Conservation (phyloP, 108 stramenopile genomes). For the Bacterosira constricta region DNA sequence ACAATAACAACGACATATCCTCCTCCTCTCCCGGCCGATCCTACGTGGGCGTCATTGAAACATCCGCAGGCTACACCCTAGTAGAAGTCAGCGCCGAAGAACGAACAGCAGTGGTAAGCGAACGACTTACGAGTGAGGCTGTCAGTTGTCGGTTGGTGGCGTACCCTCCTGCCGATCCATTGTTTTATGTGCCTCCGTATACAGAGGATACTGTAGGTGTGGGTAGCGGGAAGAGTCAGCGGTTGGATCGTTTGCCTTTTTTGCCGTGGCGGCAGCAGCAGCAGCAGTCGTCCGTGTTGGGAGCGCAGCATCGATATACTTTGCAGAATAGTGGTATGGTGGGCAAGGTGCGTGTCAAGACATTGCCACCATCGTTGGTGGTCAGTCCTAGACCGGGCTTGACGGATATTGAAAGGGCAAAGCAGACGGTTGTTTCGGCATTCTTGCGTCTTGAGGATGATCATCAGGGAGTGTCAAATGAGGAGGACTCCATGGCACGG, state of each 20-base stretch:
- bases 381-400: slow-evolving; percentile 32
- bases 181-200: slow-evolving; percentile 67
- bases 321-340: background rate
- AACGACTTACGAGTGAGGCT: slow-evolving; percentile 80
- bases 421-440: slow-evolving; percentile 51
- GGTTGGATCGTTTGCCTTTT: slow-evolving; percentile 43
- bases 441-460: slow-evolving; percentile 43
- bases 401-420: slow-evolving; percentile 55
- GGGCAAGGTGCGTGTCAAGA: slow-evolving; percentile 34
- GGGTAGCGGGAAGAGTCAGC: background rate
- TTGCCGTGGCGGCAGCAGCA: slow-evolving; percentile 38
- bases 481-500: background rate
- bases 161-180: slow-evolving; percentile 79
- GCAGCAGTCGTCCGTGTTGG: background rate
- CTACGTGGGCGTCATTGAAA: slow-evolving; percentile 77
- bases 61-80: slow-evolving; percentile 70
- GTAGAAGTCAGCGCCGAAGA: slow-evolving; percentile 81
- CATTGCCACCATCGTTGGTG: slow-evolving; percentile 48
- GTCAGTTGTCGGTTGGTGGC: slow-evolving; percentile 83
- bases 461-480: background rate
- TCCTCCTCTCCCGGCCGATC: slow-evolving; percentile 58
- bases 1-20: background rate
- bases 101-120: slow-evolving; percentile 69
- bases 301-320: background rate
- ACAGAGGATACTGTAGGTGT: slow-evolving; percentile 21